Evolutionary conservation across 148 eudicot genomes (phyloP).

Genomic region (Chenopodium berlandieri): DNA sequence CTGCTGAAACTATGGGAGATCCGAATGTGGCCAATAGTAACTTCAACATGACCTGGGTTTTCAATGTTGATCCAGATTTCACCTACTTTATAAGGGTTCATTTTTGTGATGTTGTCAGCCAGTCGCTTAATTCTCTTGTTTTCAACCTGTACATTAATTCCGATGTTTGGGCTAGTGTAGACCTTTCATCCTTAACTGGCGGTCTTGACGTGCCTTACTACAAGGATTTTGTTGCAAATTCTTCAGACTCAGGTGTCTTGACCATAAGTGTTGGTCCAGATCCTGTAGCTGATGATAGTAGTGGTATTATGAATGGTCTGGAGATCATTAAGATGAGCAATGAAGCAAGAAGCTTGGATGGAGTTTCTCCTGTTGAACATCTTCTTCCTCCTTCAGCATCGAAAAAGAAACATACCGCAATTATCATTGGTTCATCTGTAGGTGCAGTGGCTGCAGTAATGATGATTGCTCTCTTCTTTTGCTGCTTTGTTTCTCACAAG

Average conservation of each 20-base stretch:
- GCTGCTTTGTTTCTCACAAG: constrained; percentile 49
- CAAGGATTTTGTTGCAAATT: constrained; percentile 71
- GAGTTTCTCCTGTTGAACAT: constrained; percentile 56
- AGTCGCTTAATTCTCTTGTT: constrained; percentile 58
- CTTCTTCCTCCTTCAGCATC: constrained; percentile 45
- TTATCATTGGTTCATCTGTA: constrained; percentile 50
- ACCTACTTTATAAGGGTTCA: constrained; percentile 71
- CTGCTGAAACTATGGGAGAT: constrained; percentile 86
- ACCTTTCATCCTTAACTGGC: constrained; percentile 57
- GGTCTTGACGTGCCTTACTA: constrained; percentile 68
- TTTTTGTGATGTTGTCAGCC: constrained; percentile 83
- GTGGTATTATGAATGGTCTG: constrained; percentile 80
- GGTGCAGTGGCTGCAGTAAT: constrained; percentile 52
- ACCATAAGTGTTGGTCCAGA: constrained; percentile 88
- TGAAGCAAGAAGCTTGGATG: constrained; percentile 73
- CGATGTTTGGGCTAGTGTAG: constrained; percentile 60
- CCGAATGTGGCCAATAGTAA: constrained; percentile 58
- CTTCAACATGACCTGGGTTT: constrained; percentile 93
- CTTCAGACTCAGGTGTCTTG: constrained; percentile 51
- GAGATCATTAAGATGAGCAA: constrained; percentile 93
- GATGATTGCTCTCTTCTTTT: constrained; percentile 48
- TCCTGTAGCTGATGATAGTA: constrained; percentile 34
- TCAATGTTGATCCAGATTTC: constrained; percentile 71
- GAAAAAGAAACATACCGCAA: constrained; percentile 33
- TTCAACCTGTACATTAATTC: constrained; percentile 84